Conservation (phyloP, 2,329 filamentous ascomycete genomes). For the Phoma sp. region DNA sequence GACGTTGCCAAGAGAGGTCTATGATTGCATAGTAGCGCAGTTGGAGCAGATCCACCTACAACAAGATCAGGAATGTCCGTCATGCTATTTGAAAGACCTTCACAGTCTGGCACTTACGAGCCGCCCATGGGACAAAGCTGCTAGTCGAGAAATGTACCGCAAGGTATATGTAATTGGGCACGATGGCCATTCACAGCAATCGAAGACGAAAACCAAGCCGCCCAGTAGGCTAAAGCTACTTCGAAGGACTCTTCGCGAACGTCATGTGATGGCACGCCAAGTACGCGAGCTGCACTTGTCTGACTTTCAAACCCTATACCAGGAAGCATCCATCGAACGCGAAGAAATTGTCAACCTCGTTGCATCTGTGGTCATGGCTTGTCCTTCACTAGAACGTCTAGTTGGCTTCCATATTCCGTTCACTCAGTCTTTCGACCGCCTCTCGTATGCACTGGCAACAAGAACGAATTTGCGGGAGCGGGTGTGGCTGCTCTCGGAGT, state of each 20-base stretch:
- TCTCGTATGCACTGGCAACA: conserved; percentile 64
- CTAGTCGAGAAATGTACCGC: conserved; percentile 56
- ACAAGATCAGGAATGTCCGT: conserved; percentile 54
- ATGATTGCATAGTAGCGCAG: conserved; percentile 62
- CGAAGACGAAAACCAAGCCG: conserved; percentile 55
- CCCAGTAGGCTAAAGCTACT: conserved; percentile 62
- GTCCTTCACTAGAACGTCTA: conserved; percentile 64
- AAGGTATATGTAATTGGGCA: conserved; percentile 58
- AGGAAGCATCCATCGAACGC: conserved; percentile 51
- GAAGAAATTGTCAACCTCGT: conserved; percentile 61
- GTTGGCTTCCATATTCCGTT: conserved; percentile 62
- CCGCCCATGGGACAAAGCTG: conserved; percentile 63
- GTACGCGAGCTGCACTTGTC: conserved; percentile 63
- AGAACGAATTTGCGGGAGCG: conserved; percentile 62
- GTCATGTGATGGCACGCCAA: conserved; percentile 58
- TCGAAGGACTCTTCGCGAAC: conserved; percentile 62
- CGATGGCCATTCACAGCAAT: conserved; percentile 43
- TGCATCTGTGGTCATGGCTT: conserved; percentile 65
- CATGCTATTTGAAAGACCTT: conserved; percentile 64
- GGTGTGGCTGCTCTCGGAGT: conserved; percentile 60
- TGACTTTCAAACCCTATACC: conserved; percentile 53
- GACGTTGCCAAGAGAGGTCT: conserved; percentile 61
- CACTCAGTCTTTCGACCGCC: conserved; percentile 61
- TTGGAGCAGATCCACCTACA: conserved; percentile 55
- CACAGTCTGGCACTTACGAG: conserved; percentile 62